Base-by-base conservation (phyloP, 1,284 basidiomycete species). In the Trametes sp. region DNA sequence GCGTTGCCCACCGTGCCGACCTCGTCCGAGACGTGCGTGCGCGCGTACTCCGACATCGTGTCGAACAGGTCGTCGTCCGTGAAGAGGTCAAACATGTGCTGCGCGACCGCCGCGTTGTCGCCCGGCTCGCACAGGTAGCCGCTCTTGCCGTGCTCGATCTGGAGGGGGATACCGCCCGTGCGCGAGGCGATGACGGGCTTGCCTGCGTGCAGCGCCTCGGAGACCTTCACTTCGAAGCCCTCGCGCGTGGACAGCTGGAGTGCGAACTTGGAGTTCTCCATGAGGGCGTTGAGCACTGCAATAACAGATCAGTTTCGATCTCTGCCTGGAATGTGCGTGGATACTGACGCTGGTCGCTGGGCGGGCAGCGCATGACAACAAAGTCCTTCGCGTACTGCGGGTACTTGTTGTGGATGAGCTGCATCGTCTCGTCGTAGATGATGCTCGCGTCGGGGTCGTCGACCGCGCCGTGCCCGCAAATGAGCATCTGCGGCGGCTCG, bases 161-260 rank as follows among this genome's bases (percentile, higher is more conserved):
- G 94, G 57, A 96, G 86, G 42, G 94, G 94, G 73, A 96, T 95
- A 71, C 94, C 94, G 64, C 94, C 94, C 1, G 94, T 95, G 63
- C 82, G 86, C 58, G 82, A 88, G 16, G 92, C 92, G 71, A 96
- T 84, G 67, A 95, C 84, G 29, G 94, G 93, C 64, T 91, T 90
- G 67, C 91, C 90, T 33, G 92, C 86, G 76, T 95, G 92, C 56
- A 96, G 82, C 21, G 92, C 93, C 78, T 96, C 94, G 46, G 93
- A 95, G 59, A 95, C 94, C 76, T 95, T 95, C 76, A 96, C 92
- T 72, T 96, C 94, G 78, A 96, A 96, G 46, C 94, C 94, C 79
- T 96, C 94, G 63, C 93, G 92, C 58, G 87, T 87, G 57, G 89
- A 92, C 57, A 93, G 85, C 75, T 93, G 92, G 52, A 92, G 81